These are phyloP conservation scores for Mycena capillaripes DNA, from an alignment of 768 basidiomycete species.

Conservation along the genomic window DNA sequence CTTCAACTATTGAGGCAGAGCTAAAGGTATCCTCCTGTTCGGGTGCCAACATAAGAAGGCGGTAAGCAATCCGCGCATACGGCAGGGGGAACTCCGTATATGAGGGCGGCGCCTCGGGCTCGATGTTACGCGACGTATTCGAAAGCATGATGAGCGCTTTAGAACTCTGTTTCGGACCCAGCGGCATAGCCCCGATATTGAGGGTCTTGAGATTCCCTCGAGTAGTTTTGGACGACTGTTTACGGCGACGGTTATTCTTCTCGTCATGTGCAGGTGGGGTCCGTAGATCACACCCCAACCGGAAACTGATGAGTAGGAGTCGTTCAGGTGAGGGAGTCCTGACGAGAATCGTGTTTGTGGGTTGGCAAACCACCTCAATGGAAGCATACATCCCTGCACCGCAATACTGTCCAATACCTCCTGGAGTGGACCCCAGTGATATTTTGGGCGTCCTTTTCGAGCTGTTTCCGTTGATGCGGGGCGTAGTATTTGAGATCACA, in stretches of 20 bases:
- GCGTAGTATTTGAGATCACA: not conserved
- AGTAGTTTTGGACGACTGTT: not conserved
- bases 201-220: slow-evolving; percentile 7
- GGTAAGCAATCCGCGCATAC: not conserved
- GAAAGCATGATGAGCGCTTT: not conserved
- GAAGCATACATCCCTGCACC: too few relatives aligned
- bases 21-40: not conserved
- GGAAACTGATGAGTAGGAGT: not conserved
- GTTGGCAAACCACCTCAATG: too few relatives aligned
- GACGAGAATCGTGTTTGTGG: not conserved
- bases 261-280: not conserved
- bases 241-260: not conserved
- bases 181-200: not conserved
- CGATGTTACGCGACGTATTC: not conserved
- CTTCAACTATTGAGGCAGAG: slow-evolving; percentile 19
- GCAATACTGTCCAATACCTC: not conserved
- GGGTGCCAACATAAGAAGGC: not conserved
- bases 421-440: not conserved
- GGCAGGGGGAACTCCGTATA: not conserved
- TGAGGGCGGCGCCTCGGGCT: not conserved
- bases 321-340: slow-evolving; percentile 12
- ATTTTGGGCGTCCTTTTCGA: slow-evolving; percentile 12
- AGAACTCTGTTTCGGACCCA: not conserved
- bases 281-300: not conserved
- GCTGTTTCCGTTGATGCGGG: not conserved